Evolutionary conservation across 73 alveolate genomes (phyloP), one percentile per base, ranked within the genome.

Genomic region (Stentor coeruleus): DNA sequence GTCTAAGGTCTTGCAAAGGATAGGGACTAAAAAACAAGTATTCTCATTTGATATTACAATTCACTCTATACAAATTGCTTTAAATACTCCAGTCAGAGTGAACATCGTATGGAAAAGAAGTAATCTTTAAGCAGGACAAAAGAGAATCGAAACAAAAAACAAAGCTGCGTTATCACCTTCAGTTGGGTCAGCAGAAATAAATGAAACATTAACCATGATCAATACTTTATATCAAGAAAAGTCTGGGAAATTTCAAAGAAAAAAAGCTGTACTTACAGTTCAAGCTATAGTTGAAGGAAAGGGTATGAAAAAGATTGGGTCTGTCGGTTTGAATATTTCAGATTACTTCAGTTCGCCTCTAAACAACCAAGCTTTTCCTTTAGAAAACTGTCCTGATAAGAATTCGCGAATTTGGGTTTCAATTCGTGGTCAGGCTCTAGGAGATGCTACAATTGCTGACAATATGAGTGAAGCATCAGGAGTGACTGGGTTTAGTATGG

Each of bases 391-490:
- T 66, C n/a, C 79, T 20, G 79, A 66, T 33, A 66, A 66, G 33
- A 66, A 66, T 33, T 37, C 79, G 37, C n/a, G 37, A 66, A 66
- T 66, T 33, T 26, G 36, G 49, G 33, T 66, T 20, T 66, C 79
- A 66, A 33, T 66, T 66, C 79, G 37, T 26, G 79, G 49, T 33
- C 79, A 66, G 79, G 40, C 79, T 26, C 39, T 66, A 2, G 79
- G 79, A 0, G 79, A 66, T 26, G n/a, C 37, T 28, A 31, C 41
- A 66, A 33, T 33, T 66, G 79, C 79, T 20, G 79, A 66, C 33
- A 66, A 66, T 33, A 66, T 66, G 79, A 66, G 79, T 66, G 79
- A 66, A 66, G 79, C 79, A 1, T 66, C 79, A 20, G 79, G 79
- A 66, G 79, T 66, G 0, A 66, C 79, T 26, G 79, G 79, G 42